A percentile compares a stretch with the other conserved stretches of the same genome.
Evolutionary conservation across 1,139 yeast genomes (phyloP).

Genomic region (Candida tunisiensis): DNA sequence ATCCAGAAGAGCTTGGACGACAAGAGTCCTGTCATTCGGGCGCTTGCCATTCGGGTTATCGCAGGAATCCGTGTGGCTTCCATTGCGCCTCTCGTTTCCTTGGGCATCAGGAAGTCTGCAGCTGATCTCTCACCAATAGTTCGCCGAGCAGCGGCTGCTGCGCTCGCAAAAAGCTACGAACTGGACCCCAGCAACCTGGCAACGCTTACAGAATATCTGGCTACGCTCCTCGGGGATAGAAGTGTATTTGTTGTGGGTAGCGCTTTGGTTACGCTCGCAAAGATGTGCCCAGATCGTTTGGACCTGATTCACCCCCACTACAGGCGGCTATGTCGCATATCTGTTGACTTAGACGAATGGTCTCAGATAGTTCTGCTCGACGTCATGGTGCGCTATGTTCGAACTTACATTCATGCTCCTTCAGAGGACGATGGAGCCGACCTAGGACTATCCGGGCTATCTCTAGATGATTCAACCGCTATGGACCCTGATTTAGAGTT

Average conservation of each 20-base stretch:
- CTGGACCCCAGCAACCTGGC: constrained; percentile 24
- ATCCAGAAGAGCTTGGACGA: constrained; percentile 73
- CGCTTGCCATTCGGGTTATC: constrained; percentile 62
- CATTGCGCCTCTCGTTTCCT: constrained; percentile 59
- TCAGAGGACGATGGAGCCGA: constrained; percentile 4
- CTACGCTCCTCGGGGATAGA: constrained; percentile 44
- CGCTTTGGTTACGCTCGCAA: constrained; percentile 41
- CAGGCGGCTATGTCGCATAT: constrained; percentile 38
- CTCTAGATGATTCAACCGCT: no score
- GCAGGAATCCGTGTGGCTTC: constrained; percentile 70
- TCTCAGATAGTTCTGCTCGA: constrained; percentile 48
- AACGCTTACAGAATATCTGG: constrained; percentile 33
- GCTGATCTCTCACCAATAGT: constrained; percentile 67
- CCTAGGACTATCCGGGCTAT: constrained; percentile 5
- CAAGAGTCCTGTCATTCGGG: constrained; percentile 46
- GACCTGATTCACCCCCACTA: constrained; percentile 58
- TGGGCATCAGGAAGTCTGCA: constrained; percentile 54
- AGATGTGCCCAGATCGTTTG: constrained; percentile 39
- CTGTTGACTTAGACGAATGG: constrained; percentile 58
- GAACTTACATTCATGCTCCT: constrained; percentile 43
- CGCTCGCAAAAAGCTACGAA: constrained; percentile 49
- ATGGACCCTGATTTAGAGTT: constrained; percentile 41
- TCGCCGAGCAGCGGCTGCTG: constrained; percentile 63
- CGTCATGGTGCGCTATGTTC: constrained; percentile 46
- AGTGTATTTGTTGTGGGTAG: constrained; percentile 49